Evolutionary conservation across 768 basidiomycete species (phyloP), one percentile per base, ranked within the genome.

Genomic region (Exidia glandulosa): DNA sequence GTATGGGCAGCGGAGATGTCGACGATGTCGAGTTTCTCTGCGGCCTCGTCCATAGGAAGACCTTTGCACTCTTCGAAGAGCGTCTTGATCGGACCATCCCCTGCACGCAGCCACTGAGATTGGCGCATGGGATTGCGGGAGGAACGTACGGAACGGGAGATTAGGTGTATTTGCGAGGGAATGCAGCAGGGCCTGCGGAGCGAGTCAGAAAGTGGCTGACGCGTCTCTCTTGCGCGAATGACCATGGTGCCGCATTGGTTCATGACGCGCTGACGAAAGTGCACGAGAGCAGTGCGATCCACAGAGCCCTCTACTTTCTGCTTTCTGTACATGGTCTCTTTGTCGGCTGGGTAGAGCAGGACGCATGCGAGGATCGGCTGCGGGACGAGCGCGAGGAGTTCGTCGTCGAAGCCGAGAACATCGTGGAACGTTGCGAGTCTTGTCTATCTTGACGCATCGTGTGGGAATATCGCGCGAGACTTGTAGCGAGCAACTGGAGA

Each of bases 351-450:
- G n/a, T 59, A 59, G 3, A 59, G 27, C 7, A 59, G 41, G 19
- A 59, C 36, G n/a, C 31, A 36, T n/a, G 58, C 58, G 13, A 16
- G 25, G 27, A 59, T 29, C 13, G 58, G 58, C n/a, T 50, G 58
- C 14, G 58, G 58, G 31, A 59, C 27, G 9, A 59, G 58, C 25
- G 58, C 58, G 16, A 59, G 58, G 16, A 59, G 37, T 32, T 59
- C 58, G 58, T 59, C 58, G 13, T 59, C 58, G n/a, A 59, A 59
- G 34, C 58, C 58, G 25, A 59, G 41, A 27, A 59, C 34, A n/a
- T 59, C 58, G 34, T 59, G 41, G 37, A 59, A 47, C n/a, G n/a
- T n/a, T n/a, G n/a, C n/a, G n/a, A n/a, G n/a, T n/a, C n/a, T n/a
- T n/a, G n/a, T n/a, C n/a, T n/a, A n/a, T n/a, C n/a, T n/a, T n/a